Evolutionary conservation across 2,329 filamentous ascomycete genomes (phyloP).

Genomic region (Stagonosporopsis tanaceti): DNA sequence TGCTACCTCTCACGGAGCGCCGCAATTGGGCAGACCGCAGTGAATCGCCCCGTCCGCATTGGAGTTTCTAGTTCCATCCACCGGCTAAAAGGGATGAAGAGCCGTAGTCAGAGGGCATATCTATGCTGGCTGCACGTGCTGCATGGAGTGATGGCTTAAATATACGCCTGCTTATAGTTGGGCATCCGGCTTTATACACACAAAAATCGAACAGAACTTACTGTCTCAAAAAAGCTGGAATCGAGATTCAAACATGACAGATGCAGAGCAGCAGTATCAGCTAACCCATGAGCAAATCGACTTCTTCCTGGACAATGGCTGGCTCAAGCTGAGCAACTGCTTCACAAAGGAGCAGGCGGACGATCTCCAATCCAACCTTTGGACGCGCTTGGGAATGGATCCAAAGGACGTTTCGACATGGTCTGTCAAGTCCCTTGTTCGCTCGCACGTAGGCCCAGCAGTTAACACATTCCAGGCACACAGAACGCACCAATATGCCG

Average conservation of each 20-base stretch:
- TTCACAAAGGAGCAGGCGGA: constrained; percentile 59
- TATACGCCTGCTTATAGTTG: not conserved
- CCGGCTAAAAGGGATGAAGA: constrained; percentile 20
- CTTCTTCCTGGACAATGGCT: constrained; percentile 65
- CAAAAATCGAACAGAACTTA: not conserved
- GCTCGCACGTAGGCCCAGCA: not conserved
- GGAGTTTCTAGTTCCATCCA: constrained; percentile 1
- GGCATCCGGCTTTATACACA: not conserved
- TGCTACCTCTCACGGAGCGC: not conserved
- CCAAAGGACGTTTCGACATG: constrained; percentile 71
- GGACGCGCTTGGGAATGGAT: constrained; percentile 71
- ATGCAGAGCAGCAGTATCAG: constrained; percentile 34
- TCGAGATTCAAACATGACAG: constrained; percentile 16
- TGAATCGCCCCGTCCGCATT: constrained; percentile 2
- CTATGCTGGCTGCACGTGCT: not conserved
- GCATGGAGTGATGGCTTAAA: constrained; percentile 2
- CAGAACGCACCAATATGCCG: constrained; percentile 70
- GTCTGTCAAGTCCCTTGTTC: constrained; percentile 38
- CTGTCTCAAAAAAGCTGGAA: not conserved
- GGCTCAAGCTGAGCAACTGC: constrained; percentile 62
- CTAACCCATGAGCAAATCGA: constrained; percentile 58
- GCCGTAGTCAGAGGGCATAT: constrained; percentile 14
- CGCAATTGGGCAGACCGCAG: constrained; percentile 9
- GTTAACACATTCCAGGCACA: constrained; percentile 43
- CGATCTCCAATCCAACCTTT: constrained; percentile 61